Base-by-base conservation (phyloP, 2,329 filamentous ascomycete genomes). In the Ilyonectria robusta region DNA sequence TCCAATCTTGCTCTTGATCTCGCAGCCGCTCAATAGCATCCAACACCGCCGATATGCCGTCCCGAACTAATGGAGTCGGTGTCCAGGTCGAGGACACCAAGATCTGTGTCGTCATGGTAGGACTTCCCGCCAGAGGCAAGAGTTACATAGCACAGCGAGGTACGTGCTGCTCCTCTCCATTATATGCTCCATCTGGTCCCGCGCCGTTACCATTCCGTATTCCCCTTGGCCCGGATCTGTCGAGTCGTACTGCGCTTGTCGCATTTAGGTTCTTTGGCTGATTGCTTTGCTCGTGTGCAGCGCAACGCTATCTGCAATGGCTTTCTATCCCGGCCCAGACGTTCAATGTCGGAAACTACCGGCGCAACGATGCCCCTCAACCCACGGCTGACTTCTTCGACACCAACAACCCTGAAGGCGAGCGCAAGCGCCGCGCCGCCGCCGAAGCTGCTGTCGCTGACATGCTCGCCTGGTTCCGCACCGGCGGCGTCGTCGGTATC, bases 61-160 rank as follows among this genome's bases (percentile, higher is more conserved):
- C 81, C 70, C 83, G 77, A 79, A 84, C 86, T 85, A 91, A 91
- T 80, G 91, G 92, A 73, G 84, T 89, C 76, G 92, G 92, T 77
- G 88, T 95, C 72, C 92, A 97, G 93, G 93, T 93, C 76, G 95
- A 98, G 86, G 94, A 98, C 82, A 95, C 94, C 68, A 94, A 93
- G 81, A 97, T 99, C 84, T 98, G 95, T 82, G 95, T 99, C 71
- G 94, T 99, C 76, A 98, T 99, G 96, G 96, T 99, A 67, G 96
- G 96, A 73, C 87, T 99, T 79, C 96, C 96, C 62, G 96, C 96
- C 68, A 88, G 96, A 75, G 96, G 96, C 78, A 99, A 99, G 88
- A 97, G 94, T 84, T 90, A 97, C 81, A 98, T 99, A 80, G 95
- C 96, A 74, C 94, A 97, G 78, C 98, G 98, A 89, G 94, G 95